Evolutionary conservation across 1,284 basidiomycete species (phyloP).

Genomic region (Tausonia pullulans): DNA sequence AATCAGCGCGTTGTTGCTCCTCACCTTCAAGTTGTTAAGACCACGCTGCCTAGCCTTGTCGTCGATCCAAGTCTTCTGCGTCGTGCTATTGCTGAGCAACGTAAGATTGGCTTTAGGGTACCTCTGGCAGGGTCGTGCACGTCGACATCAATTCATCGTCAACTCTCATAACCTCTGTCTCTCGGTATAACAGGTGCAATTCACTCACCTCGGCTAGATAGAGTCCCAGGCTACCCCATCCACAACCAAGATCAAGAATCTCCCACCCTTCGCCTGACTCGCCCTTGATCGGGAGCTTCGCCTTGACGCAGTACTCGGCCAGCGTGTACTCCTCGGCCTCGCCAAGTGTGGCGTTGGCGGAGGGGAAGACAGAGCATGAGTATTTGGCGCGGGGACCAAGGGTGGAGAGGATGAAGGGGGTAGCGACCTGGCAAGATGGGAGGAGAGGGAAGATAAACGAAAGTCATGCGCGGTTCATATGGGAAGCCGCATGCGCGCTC

Average conservation of each 20-base stretch:
- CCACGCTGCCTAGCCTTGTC: constrained; percentile 43
- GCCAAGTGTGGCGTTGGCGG: constrained; percentile 51
- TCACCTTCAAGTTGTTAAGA: constrained; percentile 48
- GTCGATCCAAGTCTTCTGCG: constrained; percentile 60
- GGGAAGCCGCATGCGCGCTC: too few relatives aligned
- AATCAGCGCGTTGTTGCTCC: too few relatives aligned
- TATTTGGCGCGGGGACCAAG: constrained; percentile 55
- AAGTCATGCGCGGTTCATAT: not conserved
- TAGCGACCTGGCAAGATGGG: constrained; percentile 44
- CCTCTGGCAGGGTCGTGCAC: constrained; percentile 36
- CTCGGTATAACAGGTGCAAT: not conserved
- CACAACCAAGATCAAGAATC: constrained; percentile 62
- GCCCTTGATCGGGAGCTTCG: constrained; percentile 36
- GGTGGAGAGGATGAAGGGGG: constrained; percentile 54
- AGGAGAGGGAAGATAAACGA: not conserved
- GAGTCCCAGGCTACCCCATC: constrained; percentile 61
- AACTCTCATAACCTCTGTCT: not conserved
- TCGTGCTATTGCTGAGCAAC: constrained; percentile 58
- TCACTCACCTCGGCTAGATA: constrained; percentile 52
- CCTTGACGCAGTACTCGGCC: constrained; percentile 58
- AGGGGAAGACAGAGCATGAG: constrained; percentile 59
- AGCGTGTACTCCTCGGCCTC: constrained; percentile 61
- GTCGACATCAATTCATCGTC: not conserved
- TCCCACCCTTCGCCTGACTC: constrained; percentile 47
- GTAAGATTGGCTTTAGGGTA: constrained; percentile 57